Conservation (phyloP, 768 basidiomycete genomes). For the Exsudoporus frostii region DNA sequence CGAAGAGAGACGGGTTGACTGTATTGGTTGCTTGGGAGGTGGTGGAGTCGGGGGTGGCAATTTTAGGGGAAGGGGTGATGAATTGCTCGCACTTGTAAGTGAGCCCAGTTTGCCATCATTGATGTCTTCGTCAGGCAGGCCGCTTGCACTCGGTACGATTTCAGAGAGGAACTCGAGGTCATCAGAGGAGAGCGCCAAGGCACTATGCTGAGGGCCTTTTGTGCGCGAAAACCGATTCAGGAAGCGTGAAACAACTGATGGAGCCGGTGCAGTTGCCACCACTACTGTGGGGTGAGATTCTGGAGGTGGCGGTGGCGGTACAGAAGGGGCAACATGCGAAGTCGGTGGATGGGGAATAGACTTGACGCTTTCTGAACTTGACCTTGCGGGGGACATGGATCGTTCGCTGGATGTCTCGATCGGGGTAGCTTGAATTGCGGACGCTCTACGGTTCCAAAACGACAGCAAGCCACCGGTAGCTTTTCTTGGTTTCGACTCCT, state of each 20-base stretch:
- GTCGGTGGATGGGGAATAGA: conserved; percentile 5
- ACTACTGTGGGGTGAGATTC: conserved; percentile 1
- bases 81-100: conserved; percentile 41
- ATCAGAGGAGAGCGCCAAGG: conserved; percentile 70
- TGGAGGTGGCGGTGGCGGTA: conserved; percentile 10
- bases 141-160: conserved; percentile 52
- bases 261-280: conserved; percentile 26
- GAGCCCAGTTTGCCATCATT: conserved; percentile 34
- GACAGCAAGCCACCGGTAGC: conserved; percentile 59
- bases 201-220: conserved; percentile 41
- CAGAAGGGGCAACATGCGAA: conserved; percentile 8
- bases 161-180: conserved; percentile 82
- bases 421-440: conserved; percentile 21
- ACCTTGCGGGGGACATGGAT: conserved; percentile 24
- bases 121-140: conserved; percentile 36
- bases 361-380: conserved; percentile 31
- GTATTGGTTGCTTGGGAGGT: conserved; percentile 28
- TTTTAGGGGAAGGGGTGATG: conserved; percentile 39
- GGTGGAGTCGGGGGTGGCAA: conserved; percentile 48
- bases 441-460: conserved; percentile 57
- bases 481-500: conserved; percentile 47
- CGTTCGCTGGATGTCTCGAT: conserved; percentile 19
- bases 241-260: conserved; percentile 82
- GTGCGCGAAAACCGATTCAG: conserved; percentile 68
- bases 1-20: conserved; percentile 12